Base-by-base conservation (phyloP, 2,329 filamentous ascomycete genomes). In the Beauveria varroae region DNA sequence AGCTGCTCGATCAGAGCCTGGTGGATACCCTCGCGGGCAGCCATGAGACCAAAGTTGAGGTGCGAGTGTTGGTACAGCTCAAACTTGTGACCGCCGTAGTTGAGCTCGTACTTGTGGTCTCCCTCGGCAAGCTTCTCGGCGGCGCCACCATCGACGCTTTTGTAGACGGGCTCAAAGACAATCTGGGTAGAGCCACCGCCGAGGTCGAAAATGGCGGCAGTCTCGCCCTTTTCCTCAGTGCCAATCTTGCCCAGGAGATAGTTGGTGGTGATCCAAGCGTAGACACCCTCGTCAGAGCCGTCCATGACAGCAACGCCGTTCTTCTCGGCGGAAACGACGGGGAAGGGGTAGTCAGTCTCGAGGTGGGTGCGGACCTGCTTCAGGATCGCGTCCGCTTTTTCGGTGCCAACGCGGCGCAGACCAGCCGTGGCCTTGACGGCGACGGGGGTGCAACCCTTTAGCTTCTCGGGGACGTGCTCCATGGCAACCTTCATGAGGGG, bases 351-450 rank as follows among this genome's bases (percentile, higher is more conserved):
- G 63, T 86, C 84, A 24, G 86, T 91, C 78, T 99, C 95, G 28
- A 99, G 81, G 66, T 93, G 88, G 52, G 78, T 78, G 66, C 95
- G 85, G 60, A 99, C 96, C 63, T 95, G 88, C 53, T 90, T 85
- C 41, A 99, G 80, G 64, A 98, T 98, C 65, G 87, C 88, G 63
- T 91, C 78, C 72, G 91, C 93, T 77, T 88, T 86, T 66, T 96
- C 88, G 12, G 82, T 75, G 22, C 93, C 95, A 63, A 98, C 82
- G 75, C 96, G 86, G 71, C 95, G 89, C 64, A 99, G 82, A 68
- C 95, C 95, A 64, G 95, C 95, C 1, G 95, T 99, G 49, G 95
- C 95, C 79, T 99, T 99, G 66, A 99, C 93, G n/a, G 95, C 93
- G 64, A 99, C 81, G 8, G 95, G 95, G 52, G 90, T 91, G 82